Evolutionary conservation across 2,329 filamentous ascomycete species (phyloP), one percentile per base, ranked within the genome.

Genomic region (Apiospora rasikravindrae): DNA sequence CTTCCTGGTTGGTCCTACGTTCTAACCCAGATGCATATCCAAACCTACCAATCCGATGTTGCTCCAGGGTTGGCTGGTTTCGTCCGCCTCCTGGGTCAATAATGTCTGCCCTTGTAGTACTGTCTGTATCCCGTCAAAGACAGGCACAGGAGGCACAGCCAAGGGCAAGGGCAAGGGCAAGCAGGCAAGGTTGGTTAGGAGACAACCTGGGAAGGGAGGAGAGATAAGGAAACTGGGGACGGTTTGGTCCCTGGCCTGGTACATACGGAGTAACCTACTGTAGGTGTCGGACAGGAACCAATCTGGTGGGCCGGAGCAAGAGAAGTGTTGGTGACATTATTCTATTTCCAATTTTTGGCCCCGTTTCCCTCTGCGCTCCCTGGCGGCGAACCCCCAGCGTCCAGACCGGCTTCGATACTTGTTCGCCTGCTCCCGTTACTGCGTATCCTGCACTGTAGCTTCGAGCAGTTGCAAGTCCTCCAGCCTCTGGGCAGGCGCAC

Each of bases 221-320:
- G 29, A 64, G 57, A 64, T 64, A 64, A 64, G 57, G 33, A 24
- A 64, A 64, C 33, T 64, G 57, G 57, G 57, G 57, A 64, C 57
- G 3, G 57, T 13, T 40, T 11, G 53, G 29, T 37, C 53, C 53
- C 16, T 13, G 33, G 19, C n/a, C n/a, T 19, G 6, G 3, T 6
- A 33, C 3, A 6, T 33, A 37, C 33, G 33, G 33, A 37, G 33
- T 29, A 14, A 29, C 22, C 44, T 22, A 49, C 22, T 24, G 24
- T 24, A 14, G n/a, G 49, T 51, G 19, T 40, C 33, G 57, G 33
- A 40, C 22, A 40, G 57, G 19, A 64, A 40, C 57, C 57, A 64
- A 64, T 64, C 57, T 64, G 57, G 57, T 64, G 57, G 57, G 57
- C 57, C 57, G 11, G 29, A 61, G 53, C 13, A 33, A 33, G 51